Evolutionary conservation across 345 rosid species (phyloP), one percentile per base, ranked within the genome.

Genomic region (Eucalyptus regnans): DNA sequence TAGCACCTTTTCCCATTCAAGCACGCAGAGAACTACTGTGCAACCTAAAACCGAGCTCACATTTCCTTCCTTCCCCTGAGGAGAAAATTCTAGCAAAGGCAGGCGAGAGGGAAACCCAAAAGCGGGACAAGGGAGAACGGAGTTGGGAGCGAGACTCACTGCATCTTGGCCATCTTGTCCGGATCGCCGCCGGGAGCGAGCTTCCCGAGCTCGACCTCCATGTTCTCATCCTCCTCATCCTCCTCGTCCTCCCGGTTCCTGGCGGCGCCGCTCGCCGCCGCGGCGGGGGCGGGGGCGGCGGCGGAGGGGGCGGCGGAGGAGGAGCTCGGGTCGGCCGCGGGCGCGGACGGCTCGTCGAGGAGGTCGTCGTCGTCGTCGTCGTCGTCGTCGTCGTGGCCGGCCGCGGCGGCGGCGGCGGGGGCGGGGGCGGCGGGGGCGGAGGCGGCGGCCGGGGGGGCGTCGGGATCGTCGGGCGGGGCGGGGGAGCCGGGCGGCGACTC

Each of bases 111-210:
- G 50, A 37, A 50, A 44, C 23, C 86, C 85, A 88, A 11, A 43
- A 87, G 27, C 25, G 22, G 86, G 86, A 31, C 76, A 29, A 2
- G 51, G 12, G 15, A 16, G 18, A 68, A 17, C 4, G 62, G 25
- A 88, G 3, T 46, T 15, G 25, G 60, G 18, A n/a, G 44, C 46
- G 37, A 29, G 20, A 90, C 97, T 95, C 86, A 98, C 98, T 97
- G 97, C 99, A 98, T 98, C 92, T 93, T 97, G 84, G 94, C 99
- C 98, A 94, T 93, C 88, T 96, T 97, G 91, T 92, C 89, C 41
- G 99, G 99, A 89, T 96, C 99, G 37, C 94, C 92, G 85, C 92
- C 93, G 48, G 98, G 92, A 6, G 98, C 96, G 15, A 95, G 93
- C 91, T 97, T 98, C 4, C 93, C 89, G 12, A 97, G 94, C 90